A percentile compares a stretch with the other conserved stretches of the same genome.
phyloP scores from a whole-genome alignment of 257 asterid species.

The Solanum etuberosum region DNA sequence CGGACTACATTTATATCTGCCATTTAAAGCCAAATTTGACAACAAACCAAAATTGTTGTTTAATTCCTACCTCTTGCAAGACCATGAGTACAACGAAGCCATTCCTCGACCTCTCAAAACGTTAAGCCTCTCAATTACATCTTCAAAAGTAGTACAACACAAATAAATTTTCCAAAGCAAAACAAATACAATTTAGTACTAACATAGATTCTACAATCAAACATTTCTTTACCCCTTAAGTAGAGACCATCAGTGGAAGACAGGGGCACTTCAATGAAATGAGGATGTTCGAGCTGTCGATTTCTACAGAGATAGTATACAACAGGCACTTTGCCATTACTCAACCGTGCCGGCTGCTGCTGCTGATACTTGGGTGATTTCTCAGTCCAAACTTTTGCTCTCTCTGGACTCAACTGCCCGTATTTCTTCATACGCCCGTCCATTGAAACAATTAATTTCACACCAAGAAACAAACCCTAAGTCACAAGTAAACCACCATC shows the following conservation, averaged over 20 bases:
- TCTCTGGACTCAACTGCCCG: conserved; percentile 65
- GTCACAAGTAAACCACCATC: neutral
- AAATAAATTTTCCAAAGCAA: neutral
- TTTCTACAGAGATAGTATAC: conserved; percentile 78
- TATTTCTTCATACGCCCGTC: conserved; percentile 58
- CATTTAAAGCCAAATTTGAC: neutral
- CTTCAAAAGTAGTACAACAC: conserved; percentile 23
- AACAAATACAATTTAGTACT: neutral
- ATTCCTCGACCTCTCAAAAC: conserved; percentile 85
- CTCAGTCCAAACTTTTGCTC: conserved; percentile 93
- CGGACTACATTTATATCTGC: neutral
- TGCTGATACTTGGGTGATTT: conserved; percentile 68
- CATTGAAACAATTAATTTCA: conserved; percentile 6
- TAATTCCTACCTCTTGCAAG: conserved; percentile 83
- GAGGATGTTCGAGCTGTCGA: conserved; percentile 93
- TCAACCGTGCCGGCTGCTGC: conserved; percentile 17
- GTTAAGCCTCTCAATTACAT: conserved; percentile 80
- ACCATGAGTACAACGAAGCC: conserved; percentile 93
- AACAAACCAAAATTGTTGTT: neutral
- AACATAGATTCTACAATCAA: neutral
- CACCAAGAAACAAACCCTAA: neutral
- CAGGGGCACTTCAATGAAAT: conserved; percentile 86
- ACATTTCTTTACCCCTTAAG: conserved; percentile 52
- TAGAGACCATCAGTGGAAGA: conserved; percentile 79
- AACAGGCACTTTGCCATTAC: conserved; percentile 40